A percentile compares a stretch with the other conserved stretches of the same genome.
Conservation (phyloP, 2,329 filamentous ascomycete genomes). For the Ceratocystis lukuohia region DNA sequence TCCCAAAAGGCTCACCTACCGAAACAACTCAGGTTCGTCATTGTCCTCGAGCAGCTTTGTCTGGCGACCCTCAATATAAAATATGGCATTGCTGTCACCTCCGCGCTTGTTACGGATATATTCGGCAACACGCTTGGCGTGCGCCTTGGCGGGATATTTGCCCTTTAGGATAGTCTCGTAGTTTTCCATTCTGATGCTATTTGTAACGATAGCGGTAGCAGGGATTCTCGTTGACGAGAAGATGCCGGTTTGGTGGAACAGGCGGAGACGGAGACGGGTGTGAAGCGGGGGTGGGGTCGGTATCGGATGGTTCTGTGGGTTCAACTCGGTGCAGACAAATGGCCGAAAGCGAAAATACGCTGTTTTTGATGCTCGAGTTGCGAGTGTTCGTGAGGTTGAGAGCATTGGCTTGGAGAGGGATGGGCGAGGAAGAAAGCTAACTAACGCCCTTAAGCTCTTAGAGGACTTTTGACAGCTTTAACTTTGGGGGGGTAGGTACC, state of each 20-base stretch:
- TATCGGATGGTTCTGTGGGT: neutral
- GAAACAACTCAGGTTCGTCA: conserved; percentile 68
- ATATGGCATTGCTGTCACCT: conserved; percentile 48
- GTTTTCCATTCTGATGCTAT: conserved; percentile 18
- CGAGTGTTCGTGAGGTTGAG: too few species aligned
- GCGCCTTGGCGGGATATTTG: conserved; percentile 72
- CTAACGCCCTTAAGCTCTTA: too few species aligned
- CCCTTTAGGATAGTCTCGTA: conserved; percentile 40
- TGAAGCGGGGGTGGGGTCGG: neutral
- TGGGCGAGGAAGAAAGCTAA: too few species aligned
- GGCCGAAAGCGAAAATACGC: neutral
- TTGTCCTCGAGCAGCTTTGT: conserved; percentile 78
- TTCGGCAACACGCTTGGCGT: conserved; percentile 71
- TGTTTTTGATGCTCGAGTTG: too few species aligned
- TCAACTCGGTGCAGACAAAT: neutral
- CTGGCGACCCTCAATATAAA: conserved; percentile 80
- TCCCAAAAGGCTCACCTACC: conserved; percentile 34
- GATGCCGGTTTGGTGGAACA: neutral
- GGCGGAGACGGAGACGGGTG: neutral
- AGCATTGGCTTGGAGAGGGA: too few species aligned
- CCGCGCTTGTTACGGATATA: conserved; percentile 57
- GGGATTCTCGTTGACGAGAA: conserved; percentile 9
- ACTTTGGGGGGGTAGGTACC: too few species aligned
- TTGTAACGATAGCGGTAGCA: neutral
- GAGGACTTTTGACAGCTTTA: too few species aligned